Evolutionary conservation across 768 basidiomycete species (phyloP).

Genomic region (Termitomyces eurrhizus): DNA sequence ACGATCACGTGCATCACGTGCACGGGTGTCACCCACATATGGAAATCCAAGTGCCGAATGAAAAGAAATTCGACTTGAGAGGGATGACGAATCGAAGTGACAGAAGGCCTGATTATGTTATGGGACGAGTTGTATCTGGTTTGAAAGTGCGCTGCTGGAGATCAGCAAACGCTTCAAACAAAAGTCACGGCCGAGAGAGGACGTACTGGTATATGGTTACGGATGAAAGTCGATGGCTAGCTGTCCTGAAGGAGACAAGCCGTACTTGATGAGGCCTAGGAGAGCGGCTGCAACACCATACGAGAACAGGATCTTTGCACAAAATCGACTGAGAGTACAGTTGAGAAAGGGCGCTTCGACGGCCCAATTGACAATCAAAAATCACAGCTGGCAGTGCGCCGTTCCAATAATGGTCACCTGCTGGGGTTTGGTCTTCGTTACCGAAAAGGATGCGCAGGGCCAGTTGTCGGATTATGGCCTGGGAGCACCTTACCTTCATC

Average conservation of each 20-base stretch:
- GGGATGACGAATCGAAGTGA: background rate
- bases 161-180: background rate
- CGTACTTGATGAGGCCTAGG: background rate
- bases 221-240: background rate
- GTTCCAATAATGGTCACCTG: background rate
- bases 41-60: background rate
- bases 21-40: background rate
- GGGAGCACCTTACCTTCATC: background rate
- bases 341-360: background rate
- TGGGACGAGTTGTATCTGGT: background rate
- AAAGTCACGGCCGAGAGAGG: background rate
- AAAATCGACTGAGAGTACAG: background rate
- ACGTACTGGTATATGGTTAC: background rate
- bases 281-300: background rate
- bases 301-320: background rate
- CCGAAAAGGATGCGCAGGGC: background rate
- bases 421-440: background rate
- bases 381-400: background rate
- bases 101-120: background rate
- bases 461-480: background rate
- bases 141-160: background rate
- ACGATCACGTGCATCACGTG: slow-evolving; percentile 2
- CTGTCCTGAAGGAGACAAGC: background rate
- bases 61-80: no score
- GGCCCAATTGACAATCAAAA: background rate